phyloP scores from a whole-genome alignment of 805 yeast species.

The Teunomyces stri region DNA sequence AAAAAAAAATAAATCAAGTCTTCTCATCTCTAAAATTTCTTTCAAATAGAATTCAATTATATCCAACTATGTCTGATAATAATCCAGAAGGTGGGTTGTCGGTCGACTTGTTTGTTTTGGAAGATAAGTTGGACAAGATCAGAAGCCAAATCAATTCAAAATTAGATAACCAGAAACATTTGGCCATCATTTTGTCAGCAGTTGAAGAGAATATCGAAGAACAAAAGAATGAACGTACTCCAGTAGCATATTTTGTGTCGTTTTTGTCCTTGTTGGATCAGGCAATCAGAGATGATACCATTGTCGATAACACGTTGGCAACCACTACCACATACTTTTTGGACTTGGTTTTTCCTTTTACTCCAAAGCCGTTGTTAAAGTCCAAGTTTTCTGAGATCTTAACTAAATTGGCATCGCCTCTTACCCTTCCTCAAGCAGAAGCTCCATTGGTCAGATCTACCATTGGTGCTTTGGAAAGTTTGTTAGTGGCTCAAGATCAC shows the following conservation, averaged over 20 bases:
- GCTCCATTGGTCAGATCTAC: slow-evolving; percentile 83
- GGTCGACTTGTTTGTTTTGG: slow-evolving; percentile 48
- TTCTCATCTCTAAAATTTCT: slow-evolving; percentile 1
- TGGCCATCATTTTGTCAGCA: slow-evolving; percentile 80
- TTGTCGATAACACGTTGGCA: slow-evolving; percentile 64
- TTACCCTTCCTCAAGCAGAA: slow-evolving; percentile 64
- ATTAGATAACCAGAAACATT: slow-evolving; percentile 79
- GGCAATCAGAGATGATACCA: slow-evolving; percentile 48
- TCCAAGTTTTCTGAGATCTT: slow-evolving; percentile 76
- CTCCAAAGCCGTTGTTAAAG: slow-evolving; percentile 66
- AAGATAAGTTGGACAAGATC: slow-evolving; percentile 62
- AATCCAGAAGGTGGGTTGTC: slow-evolving; percentile 41
- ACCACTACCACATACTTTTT: slow-evolving; percentile 76
- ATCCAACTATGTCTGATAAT: slow-evolving; percentile 23
- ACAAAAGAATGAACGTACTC: slow-evolving; percentile 56
- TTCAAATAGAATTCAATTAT: slow-evolving; percentile 4
- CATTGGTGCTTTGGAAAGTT: slow-evolving; percentile 78
- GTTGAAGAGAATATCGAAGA: slow-evolving; percentile 85
- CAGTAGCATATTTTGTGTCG: slow-evolving; percentile 84
- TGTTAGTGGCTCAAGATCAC: slow-evolving; percentile 76
- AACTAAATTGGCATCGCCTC: slow-evolving; percentile 75
- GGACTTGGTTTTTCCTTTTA: slow-evolving; percentile 72
- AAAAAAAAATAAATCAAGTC: not conserved
- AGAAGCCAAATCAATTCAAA: slow-evolving; percentile 75
- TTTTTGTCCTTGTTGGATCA: slow-evolving; percentile 80